A percentile compares a stretch with the other conserved stretches of the same genome.
Evolutionary conservation across 257 asterid genomes (phyloP).

Genomic region (Solanum megistacrolobum): DNA sequence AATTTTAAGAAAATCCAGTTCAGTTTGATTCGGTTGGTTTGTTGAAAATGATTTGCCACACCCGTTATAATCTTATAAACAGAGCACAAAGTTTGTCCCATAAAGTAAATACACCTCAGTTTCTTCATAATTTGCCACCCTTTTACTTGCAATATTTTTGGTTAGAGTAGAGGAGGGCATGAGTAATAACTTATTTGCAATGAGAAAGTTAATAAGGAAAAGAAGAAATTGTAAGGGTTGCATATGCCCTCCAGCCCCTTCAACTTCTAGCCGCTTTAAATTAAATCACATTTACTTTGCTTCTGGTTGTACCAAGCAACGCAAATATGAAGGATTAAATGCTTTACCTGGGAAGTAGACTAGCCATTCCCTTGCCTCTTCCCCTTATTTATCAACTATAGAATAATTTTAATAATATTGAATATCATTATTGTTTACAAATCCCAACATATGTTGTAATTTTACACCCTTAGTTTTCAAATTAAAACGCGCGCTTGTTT

Average conservation of each 20-base stretch:
- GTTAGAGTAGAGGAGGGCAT: background rate
- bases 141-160: background rate
- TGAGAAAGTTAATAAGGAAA: background rate
- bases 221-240: background rate
- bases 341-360: background rate
- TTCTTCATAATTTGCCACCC: background rate
- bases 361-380: background rate
- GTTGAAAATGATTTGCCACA: background rate
- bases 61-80: background rate
- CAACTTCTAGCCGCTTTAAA: background rate
- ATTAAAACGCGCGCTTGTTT: background rate
- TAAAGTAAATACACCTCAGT: background rate
- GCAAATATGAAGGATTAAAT: background rate
- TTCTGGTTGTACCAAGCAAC: background rate
- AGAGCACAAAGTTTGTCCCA: background rate
- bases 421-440: background rate
- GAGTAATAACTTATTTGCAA: background rate
- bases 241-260: background rate
- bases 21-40: background rate
- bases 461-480: background rate
- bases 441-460: background rate
- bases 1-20: background rate
- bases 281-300: background rate
- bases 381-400: background rate
- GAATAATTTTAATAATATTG: background rate